A percentile compares a stretch with the other conserved stretches of the same genome.
These are phyloP conservation scores for Lasiodiplodia theobromae DNA, from an alignment of 2,329 filamentous ascomycete genomes.

Conservation along the genomic window DNA sequence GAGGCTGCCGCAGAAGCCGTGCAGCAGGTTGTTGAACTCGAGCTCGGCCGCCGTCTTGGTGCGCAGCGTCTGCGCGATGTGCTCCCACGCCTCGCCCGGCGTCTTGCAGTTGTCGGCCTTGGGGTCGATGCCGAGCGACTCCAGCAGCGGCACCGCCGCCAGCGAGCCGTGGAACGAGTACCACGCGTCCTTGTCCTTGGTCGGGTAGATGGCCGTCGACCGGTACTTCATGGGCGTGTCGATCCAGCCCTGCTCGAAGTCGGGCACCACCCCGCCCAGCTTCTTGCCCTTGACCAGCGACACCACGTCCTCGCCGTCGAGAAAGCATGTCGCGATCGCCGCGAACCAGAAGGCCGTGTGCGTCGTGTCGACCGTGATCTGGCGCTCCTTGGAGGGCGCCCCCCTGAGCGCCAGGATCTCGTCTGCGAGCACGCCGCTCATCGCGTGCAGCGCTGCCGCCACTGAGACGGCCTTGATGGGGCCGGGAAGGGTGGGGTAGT, in stretches of 20 bases:
- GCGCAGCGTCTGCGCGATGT: constrained; percentile 14
- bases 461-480: constrained; percentile 55
- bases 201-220: constrained; percentile 49
- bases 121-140: constrained; percentile 55
- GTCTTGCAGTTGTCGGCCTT: constrained; percentile 36
- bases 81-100: constrained; percentile 35
- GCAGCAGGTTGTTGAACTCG: constrained; percentile 50
- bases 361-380: constrained; percentile 56
- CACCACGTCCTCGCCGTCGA: constrained; percentile 48
- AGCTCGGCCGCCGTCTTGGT: constrained; percentile 51
- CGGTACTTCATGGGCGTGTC: constrained; percentile 49
- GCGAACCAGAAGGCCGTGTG: constrained; percentile 56
- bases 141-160: constrained; percentile 52
- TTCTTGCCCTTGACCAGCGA: constrained; percentile 40
- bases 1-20: constrained; percentile 54
- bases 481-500: constrained; percentile 51
- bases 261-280: constrained; percentile 41
- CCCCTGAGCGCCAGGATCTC: constrained; percentile 47
- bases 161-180: constrained; percentile 62
- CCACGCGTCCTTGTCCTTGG: constrained; percentile 54
- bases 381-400: constrained; percentile 31
- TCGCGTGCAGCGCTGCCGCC: constrained; percentile 52
- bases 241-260: constrained; percentile 51
- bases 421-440: constrained; percentile 53
- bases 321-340: constrained; percentile 47